Base-by-base conservation (phyloP, 2,329 filamentous ascomycete species). In the Fusarium lyarnte region DNA sequence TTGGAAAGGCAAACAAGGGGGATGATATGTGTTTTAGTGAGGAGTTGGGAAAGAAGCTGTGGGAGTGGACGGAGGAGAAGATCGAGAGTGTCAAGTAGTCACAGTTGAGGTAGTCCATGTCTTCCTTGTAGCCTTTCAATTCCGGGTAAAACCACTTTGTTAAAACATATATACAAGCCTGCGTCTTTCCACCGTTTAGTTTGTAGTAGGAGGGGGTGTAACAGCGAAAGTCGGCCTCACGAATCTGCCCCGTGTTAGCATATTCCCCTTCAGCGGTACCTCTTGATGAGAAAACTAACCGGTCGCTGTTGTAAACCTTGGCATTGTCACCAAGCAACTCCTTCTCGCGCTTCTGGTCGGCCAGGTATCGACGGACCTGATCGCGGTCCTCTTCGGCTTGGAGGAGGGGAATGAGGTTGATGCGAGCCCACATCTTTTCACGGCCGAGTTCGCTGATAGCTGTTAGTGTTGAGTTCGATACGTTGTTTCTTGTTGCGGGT, bases 391-490 rank as follows among this genome's bases (percentile, higher is more conserved):
- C 94, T 82, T 99, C 96, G 63, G 96, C 96, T 82, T 98, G 95
- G 73, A 99, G 90, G 72, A 97, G 86, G 65, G 96, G 96, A 79
- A 95, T 96, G 73, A 99, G 88, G 85, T 98, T 91, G 84, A 99
- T 97, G 81, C 96, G 92, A 70, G 94, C 90, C 96, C 96, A 99
- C 90, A 97, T 96, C 88, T 98, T 99, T 81, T 99, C 96, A 78
- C 96, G 94, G 72, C 91, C 93, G 76, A 97, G 91, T 84, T 99
- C 96, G 80, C 95, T 98, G 78, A 16, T 27, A 11, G 1, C 3
- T 31, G 68, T 75, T 38, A 74, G 64, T 31, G 21, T 46, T 53
- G 35, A 7, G 2, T 33, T 17, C 14, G 4, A 13, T 10, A 17
- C 11, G 16, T n/a, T 35, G 4, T 25, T 8, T 14, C 31, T 8